Conservation (phyloP, 768 basidiomycete species). For the Leccinum longicurvipes region DNA sequence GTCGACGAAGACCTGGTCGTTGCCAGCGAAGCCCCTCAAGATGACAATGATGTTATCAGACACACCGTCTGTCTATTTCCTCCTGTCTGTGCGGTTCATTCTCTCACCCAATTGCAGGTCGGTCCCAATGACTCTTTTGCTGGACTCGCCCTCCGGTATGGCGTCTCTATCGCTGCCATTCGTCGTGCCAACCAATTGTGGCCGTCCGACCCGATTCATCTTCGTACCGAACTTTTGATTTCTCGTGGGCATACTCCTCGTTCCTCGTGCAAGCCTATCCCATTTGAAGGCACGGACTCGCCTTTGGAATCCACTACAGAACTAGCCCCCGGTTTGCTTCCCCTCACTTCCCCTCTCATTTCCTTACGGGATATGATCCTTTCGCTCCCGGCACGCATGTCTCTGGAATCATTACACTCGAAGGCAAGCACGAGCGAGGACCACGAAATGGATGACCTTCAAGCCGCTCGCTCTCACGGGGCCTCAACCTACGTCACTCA, state of each 20-base stretch:
- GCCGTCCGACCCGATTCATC: conserved; percentile 89
- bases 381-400: conserved; percentile 29
- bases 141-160: conserved; percentile 86
- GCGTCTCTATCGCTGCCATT: conserved; percentile 77
- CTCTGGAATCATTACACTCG: conserved; percentile 30
- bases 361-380: conserved; percentile 21
- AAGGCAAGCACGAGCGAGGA: conserved; percentile 27
- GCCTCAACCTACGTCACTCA: background rate
- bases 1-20: background rate
- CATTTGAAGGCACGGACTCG: background rate
- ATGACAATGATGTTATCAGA: conserved; percentile 1
- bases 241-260: conserved; percentile 37
- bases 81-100: background rate
- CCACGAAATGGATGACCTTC: conserved; percentile 26
- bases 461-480: background rate
- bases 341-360: conserved; percentile 18
- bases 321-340: conserved; percentile 1
- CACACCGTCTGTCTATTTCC: conserved; percentile 19
- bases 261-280: conserved; percentile 1
- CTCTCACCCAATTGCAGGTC: conserved; percentile 44
- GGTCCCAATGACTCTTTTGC: conserved; percentile 74
- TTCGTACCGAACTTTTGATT: conserved; percentile 78
- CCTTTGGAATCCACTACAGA: background rate
- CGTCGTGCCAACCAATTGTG: conserved; percentile 90
- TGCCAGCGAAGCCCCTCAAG: background rate